Evolutionary conservation across 164 flowering plant genomes (phyloP).

Genomic region (Nelumbo lutea): DNA sequence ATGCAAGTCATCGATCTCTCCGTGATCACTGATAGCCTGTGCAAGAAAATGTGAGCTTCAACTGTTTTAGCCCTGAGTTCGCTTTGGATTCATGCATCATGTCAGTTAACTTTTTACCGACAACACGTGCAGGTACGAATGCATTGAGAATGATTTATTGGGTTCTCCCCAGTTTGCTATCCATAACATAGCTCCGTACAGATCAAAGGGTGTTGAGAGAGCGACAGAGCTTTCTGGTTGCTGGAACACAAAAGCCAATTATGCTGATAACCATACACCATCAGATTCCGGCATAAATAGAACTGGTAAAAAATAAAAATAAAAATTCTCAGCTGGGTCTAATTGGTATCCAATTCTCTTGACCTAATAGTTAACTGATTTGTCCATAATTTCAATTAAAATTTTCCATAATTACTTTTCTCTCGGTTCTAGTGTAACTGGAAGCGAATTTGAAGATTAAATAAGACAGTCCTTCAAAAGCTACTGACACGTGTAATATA

Average conservation of each 20-base stretch:
- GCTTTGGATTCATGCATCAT: background rate
- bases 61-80: background rate
- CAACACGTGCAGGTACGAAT: constrained; percentile 63
- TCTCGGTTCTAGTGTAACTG: constrained; percentile 14
- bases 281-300: constrained; percentile 11
- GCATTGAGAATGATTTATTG: constrained; percentile 76
- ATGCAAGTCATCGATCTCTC: constrained; percentile 46
- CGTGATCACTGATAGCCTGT: constrained; percentile 32
- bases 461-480: constrained; percentile 16
- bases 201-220: constrained; percentile 62
- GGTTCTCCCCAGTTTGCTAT: constrained; percentile 40
- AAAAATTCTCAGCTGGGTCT: too few species aligned
- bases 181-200: constrained; percentile 70
- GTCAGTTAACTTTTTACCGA: background rate
- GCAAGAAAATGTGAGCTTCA: constrained; percentile 45
- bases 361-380: too few species aligned
- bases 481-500: constrained; percentile 20
- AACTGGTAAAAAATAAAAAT: too few species aligned
- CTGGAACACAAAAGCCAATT: constrained; percentile 2
- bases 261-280: constrained; percentile 8
- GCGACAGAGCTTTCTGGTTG: constrained; percentile 47
- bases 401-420: constrained; percentile 3
- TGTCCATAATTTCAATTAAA: too few species aligned
- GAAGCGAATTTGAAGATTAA: constrained; percentile 19
- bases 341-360: too few species aligned